Evolutionary conservation across 2,329 filamentous ascomycete species (phyloP), one percentile per base, ranked within the genome.

Genomic region (Paramyrothecium roridum): DNA sequence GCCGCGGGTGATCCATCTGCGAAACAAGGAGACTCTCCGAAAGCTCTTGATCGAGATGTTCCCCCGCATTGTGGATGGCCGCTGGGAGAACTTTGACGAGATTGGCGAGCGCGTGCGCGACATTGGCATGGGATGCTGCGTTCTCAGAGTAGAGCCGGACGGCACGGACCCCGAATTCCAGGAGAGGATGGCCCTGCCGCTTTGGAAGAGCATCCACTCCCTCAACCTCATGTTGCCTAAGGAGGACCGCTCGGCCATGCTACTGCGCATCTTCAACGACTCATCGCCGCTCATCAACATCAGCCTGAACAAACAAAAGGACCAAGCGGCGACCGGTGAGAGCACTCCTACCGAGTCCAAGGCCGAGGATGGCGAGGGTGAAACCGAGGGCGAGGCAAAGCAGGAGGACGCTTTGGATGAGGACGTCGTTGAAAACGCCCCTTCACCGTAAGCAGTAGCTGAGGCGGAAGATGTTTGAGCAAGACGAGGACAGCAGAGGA

Each of bases 141-240:
- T 99, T 47, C 79, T 99, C 19, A 84, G 90, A 51, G 81, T 98
- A 48, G 90, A 95, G 76, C 87, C 91, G 23, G 87, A 86, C 54
- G 87, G 84, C 43, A 77, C 72, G n/a, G 79, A 83, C 56, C 71
- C 76, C 10, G 79, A 81, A 48, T 87, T 86, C 58, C 72, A 75
- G 22, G 93, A 98, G 76, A 80, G 84, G 23, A 91, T 97, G 84
- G 90, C 93, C 2, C 81, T 99, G 19, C 95, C 95, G 3, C 78
- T 99, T 26, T 99, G 95, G 95, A 89, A 96, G 74, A 96, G 92
- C 69, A 83, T 96, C 58, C 87, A 93, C 64, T 93, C 89, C 20
- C 80, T 98, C 56, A 99, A 99, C 71, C 83, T 99, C 53, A 99
- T 99, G 95, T 80, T 99, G 67, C 93, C 95, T 51, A 99, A 99